phyloP scores from a whole-genome alignment of 1,284 basidiomycete species.

The Sphagnurus paluster region DNA sequence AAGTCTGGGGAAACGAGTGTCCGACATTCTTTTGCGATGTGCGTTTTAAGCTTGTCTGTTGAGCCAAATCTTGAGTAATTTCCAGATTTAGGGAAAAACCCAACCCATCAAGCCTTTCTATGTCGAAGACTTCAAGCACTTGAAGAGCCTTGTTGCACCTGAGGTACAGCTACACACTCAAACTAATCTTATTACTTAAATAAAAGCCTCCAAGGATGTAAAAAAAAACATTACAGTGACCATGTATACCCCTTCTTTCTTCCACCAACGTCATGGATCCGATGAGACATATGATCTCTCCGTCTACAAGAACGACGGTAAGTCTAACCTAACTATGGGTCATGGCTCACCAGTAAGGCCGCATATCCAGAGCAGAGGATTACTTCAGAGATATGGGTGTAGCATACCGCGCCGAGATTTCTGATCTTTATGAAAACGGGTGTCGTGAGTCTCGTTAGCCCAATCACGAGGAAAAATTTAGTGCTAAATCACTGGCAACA shows the following conservation, averaged over 20 bases:
- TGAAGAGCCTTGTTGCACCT: conserved; percentile 53
- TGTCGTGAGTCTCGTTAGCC: conserved; percentile 49
- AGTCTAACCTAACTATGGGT: conserved; percentile 9
- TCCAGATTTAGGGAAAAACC: conserved; percentile 52
- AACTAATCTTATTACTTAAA: neutral
- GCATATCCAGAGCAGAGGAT: conserved; percentile 41
- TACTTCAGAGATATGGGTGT: conserved; percentile 73
- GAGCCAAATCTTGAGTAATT: conserved; percentile 3
- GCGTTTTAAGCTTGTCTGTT: conserved; percentile 14
- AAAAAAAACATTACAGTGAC: conserved; percentile 71
- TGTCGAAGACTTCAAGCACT: conserved; percentile 55
- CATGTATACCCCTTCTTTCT: conserved; percentile 76
- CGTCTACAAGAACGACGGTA: conserved; percentile 63
- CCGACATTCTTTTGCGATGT: conserved; percentile 53
- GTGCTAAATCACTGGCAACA: conserved; percentile 24
- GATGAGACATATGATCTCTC: conserved; percentile 56
- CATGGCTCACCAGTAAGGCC: neutral
- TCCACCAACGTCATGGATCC: conserved; percentile 68
- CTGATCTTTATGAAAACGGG: conserved; percentile 70
- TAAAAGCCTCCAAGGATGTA: conserved; percentile 45
- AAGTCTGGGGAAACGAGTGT: conserved; percentile 44
- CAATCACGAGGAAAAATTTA: too few species aligned
- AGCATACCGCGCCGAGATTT: conserved; percentile 72
- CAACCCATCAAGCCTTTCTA: conserved; percentile 63
- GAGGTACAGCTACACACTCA: conserved; percentile 35